These are phyloP conservation scores for Coprinellus aureogranulatus DNA, from an alignment of 768 basidiomycete genomes.

Conservation along the genomic window DNA sequence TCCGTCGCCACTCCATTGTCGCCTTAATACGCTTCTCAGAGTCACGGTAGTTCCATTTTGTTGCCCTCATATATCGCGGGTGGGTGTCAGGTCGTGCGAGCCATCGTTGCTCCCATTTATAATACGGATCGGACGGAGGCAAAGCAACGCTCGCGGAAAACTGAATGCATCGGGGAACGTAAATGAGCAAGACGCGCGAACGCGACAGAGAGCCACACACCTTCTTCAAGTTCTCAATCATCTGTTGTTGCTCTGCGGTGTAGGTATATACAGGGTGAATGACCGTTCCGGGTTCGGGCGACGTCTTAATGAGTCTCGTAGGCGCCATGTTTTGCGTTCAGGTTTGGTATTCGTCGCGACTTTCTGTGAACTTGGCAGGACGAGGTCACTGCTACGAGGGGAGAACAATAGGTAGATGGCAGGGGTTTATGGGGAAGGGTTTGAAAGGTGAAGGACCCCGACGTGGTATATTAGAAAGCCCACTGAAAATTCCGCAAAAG, in stretches of 20 bases:
- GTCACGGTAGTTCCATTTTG: constrained; percentile 79
- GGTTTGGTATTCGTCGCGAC: neutral
- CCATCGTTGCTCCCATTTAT: constrained; percentile 78
- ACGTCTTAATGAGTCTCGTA: constrained; percentile 14
- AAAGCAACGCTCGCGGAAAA: constrained; percentile 65
- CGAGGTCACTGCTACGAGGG: too few relatives aligned
- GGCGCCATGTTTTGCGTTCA: neutral
- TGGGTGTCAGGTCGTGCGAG: constrained; percentile 64
- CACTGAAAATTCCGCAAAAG: neutral
- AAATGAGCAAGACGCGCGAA: neutral
- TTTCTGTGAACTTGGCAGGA: too few relatives aligned
- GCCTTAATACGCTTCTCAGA: constrained; percentile 75
- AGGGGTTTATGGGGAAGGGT: too few relatives aligned
- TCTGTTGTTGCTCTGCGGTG: constrained; percentile 56
- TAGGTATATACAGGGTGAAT: constrained; percentile 59
- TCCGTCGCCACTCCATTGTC: constrained; percentile 82
- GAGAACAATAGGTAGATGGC: too few relatives aligned
- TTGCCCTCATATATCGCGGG: constrained; percentile 78
- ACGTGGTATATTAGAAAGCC: neutral
- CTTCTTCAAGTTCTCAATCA: constrained; percentile 61
- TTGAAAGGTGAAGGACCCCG: neutral
- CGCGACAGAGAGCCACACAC: constrained; percentile 34
- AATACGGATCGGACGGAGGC: constrained; percentile 66
- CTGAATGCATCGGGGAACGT: constrained; percentile 33
- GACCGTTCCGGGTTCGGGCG: constrained; percentile 51